Evolutionary conservation across 2,329 filamentous ascomycete genomes (phyloP), one percentile per base, ranked within the genome.

Genomic region (Fusarium humuli): DNA sequence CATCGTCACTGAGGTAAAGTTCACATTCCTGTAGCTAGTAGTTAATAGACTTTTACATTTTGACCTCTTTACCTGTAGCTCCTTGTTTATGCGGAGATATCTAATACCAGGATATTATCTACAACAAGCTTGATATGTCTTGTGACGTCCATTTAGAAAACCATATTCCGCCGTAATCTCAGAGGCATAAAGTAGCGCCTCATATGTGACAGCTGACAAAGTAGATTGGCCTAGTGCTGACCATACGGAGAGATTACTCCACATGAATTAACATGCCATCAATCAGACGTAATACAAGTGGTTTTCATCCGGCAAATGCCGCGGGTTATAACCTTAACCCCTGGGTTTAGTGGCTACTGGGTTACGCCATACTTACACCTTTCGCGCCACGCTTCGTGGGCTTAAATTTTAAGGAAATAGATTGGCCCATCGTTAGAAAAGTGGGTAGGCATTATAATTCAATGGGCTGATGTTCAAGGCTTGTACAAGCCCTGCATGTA

Each of bases 201-300:
- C 9, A 1, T n/a, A 37, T 37, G 34, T 6, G 32, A 3, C 32
- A 18, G 16, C 32, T 34, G 9, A 37, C 9, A n/a, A n/a, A 2
- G 34, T 9, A 37, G 34, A 37, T 9, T 37, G 10, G 34, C 0
- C 18, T 18, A n/a, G 1, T n/a, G 34, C 6, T 10, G 34, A n/a
- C 1, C 18, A 0, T 37, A n/a, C 10, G 5, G 6, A 37, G 16
- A 11, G 18, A 3, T 3, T 3, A n/a, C 5, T 37, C 34, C 0
- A 37, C 10, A 37, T 11, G 9, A 37, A 37, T 11, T n/a, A 6
- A 37, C 1, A 37, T 18, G 34, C 0, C 3, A 9, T n/a, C 34
- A 11, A n/a, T n/a, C 5, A 18, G 9, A 18, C 23, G 23, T 14
- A 9, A 18, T 10, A 18, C 8, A 18, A 34, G 0, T 18, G 8